These are phyloP conservation scores for Prunus campanulata DNA, from an alignment of 306 rosid species.

Conservation along the genomic window DNA sequence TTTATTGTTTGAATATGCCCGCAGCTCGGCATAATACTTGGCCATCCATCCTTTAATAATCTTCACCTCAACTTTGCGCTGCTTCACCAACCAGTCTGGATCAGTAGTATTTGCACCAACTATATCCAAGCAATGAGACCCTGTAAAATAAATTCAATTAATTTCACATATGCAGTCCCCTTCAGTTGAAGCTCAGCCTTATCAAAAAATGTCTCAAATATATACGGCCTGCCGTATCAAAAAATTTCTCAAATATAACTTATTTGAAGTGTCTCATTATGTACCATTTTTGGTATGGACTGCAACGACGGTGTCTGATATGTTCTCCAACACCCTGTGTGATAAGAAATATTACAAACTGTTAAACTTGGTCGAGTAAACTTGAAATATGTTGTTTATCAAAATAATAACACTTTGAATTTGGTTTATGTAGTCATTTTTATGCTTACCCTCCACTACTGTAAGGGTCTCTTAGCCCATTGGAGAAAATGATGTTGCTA, in stretches of 20 bases:
- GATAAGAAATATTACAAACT: not conserved
- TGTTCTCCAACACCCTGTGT: slow-evolving; percentile 57
- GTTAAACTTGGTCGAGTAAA: not conserved
- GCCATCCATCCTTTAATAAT: slow-evolving; percentile 32
- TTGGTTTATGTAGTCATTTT: not conserved
- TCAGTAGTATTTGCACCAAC: not conserved
- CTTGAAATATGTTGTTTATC: not conserved
- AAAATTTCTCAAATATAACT: no score
- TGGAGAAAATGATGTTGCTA: slow-evolving; percentile 82
- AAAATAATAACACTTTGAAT: not conserved
- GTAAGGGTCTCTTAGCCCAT: slow-evolving; percentile 70
- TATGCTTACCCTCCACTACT: slow-evolving; percentile 63
- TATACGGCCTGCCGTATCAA: no score
- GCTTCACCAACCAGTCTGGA: slow-evolving; percentile 33
- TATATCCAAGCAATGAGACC: slow-evolving; percentile 46
- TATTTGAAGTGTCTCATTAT: not conserved
- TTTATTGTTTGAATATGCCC: not conserved
- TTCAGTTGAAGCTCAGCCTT: not conserved
- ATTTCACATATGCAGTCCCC: not conserved
- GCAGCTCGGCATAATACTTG: slow-evolving; percentile 28
- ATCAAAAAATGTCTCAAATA: no score
- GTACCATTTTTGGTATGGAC: slow-evolving; percentile 50
- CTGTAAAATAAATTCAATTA: slow-evolving; percentile 5
- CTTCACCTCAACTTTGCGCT: slow-evolving; percentile 24
- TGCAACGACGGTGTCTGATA: slow-evolving; percentile 51